These are phyloP conservation scores for Rhizophagus prolifer DNA, from an alignment of 192 early-diverging fungal species.

Conservation along the genomic window DNA sequence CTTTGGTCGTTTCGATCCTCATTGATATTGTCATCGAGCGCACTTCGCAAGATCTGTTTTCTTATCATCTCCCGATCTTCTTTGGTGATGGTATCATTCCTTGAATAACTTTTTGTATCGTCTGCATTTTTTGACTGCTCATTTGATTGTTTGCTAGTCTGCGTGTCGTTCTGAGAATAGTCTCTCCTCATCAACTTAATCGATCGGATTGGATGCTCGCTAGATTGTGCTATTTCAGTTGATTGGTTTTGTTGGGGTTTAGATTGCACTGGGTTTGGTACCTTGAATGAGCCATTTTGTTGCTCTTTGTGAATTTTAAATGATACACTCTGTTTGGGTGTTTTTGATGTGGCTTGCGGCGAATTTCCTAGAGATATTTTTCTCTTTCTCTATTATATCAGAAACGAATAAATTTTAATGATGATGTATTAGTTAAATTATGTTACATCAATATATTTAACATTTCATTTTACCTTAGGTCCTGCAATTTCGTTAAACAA, in stretches of 20 bases:
- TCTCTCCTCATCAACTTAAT: background rate
- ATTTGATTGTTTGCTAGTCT: background rate
- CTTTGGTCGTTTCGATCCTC: no score
- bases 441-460: background rate
- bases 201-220: background rate
- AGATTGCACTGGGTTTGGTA: background rate
- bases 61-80: background rate
- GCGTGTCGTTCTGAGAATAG: background rate
- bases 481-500: background rate
- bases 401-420: background rate
- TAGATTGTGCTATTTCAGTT: background rate
- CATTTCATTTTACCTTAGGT: background rate
- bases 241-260: background rate
- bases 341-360: no score
- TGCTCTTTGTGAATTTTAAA: no score
- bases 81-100: background rate
- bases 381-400: background rate
- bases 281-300: no score
- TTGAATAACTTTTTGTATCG: background rate
- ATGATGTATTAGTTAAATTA: background rate
- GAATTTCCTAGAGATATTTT: background rate
- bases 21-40: background rate
- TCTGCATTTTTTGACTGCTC: background rate
- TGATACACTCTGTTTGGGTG: no score
- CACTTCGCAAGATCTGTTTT: background rate